Conservation (phyloP, 2,329 filamentous ascomycete species). For the Fusarium napiforme region DNA sequence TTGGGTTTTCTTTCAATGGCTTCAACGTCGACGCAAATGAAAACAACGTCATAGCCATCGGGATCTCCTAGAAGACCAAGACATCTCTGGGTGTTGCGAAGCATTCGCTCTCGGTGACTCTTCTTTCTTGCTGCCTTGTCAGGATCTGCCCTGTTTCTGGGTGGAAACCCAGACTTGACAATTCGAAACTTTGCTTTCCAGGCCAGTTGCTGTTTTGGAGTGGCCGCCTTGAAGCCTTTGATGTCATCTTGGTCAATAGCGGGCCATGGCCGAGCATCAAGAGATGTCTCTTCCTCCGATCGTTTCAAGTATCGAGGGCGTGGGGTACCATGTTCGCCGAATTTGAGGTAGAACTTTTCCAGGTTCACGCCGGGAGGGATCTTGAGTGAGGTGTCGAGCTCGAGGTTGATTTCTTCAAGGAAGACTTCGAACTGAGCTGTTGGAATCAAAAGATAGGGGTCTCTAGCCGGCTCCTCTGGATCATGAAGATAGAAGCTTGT, state of each 20-base stretch:
- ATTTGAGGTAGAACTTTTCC: constrained; percentile 69
- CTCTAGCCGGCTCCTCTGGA: constrained; percentile 57
- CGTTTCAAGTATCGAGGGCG: constrained; percentile 75
- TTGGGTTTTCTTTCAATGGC: constrained; percentile 75
- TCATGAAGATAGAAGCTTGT: constrained; percentile 74
- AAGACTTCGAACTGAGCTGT: constrained; percentile 73
- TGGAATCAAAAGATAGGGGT: constrained; percentile 73
- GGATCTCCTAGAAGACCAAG: constrained; percentile 65
- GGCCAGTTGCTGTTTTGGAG: constrained; percentile 3
- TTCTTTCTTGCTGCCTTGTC: constrained; percentile 62
- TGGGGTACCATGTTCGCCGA: constrained; percentile 69
- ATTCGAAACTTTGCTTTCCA: constrained; percentile 40
- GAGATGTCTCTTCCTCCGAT: constrained; percentile 56
- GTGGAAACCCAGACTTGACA: constrained; percentile 31
- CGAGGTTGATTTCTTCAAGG: constrained; percentile 71
- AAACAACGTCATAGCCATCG: constrained; percentile 56
- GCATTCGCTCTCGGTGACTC: constrained; percentile 61
- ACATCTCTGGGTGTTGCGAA: constrained; percentile 75
- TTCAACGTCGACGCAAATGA: constrained; percentile 86
- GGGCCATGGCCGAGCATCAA: constrained; percentile 49
- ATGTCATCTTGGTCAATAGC: constrained; percentile 52
- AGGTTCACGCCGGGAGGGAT: constrained; percentile 66
- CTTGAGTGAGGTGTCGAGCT: constrained; percentile 62
- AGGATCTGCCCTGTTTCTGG: constrained; percentile 50
- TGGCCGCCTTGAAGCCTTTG: constrained; percentile 44